A percentile compares a stretch with the other conserved stretches of the same genome.
Evolutionary conservation across 2,329 filamentous ascomycete species (phyloP).

Genomic region (Trichoderma atroviride): DNA sequence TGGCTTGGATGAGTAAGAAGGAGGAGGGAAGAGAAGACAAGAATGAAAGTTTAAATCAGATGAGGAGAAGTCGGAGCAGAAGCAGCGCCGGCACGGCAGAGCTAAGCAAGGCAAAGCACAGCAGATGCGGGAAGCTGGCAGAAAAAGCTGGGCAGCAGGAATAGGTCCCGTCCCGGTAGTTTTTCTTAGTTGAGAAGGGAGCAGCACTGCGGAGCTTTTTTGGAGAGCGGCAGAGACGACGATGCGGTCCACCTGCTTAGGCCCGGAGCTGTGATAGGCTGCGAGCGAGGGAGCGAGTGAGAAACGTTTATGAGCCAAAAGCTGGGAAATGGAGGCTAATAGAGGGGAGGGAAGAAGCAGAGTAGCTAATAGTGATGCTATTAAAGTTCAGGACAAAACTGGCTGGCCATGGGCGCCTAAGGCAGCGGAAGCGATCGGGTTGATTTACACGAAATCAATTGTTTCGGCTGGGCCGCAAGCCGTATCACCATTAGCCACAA

Average conservation of each 20-base stretch:
- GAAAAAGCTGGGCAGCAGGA: conserved; percentile 19
- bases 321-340: neutral
- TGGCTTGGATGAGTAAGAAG: neutral
- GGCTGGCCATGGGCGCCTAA: neutral
- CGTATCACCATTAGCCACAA: conserved; percentile 8
- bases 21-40: neutral
- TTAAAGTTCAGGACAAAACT: neutral
- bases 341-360: neutral
- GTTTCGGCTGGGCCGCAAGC: conserved; percentile 19
- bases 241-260: conserved; percentile 19
- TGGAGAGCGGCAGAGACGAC: conserved; percentile 3
- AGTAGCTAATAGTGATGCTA: neutral
- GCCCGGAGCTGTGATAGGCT: conserved; percentile 18
- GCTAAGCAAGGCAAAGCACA: conserved; percentile 1
- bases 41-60: neutral
- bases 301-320: conserved; percentile 7
- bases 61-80: neutral
- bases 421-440: conserved; percentile 12
- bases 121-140: neutral
- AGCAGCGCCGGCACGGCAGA: neutral
- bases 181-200: conserved; percentile 16
- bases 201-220: conserved; percentile 23
- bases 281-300: neutral
- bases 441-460: neutral
- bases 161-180: neutral